Base-by-base conservation (phyloP, 345 rosid genomes). In the Draba incana region DNA sequence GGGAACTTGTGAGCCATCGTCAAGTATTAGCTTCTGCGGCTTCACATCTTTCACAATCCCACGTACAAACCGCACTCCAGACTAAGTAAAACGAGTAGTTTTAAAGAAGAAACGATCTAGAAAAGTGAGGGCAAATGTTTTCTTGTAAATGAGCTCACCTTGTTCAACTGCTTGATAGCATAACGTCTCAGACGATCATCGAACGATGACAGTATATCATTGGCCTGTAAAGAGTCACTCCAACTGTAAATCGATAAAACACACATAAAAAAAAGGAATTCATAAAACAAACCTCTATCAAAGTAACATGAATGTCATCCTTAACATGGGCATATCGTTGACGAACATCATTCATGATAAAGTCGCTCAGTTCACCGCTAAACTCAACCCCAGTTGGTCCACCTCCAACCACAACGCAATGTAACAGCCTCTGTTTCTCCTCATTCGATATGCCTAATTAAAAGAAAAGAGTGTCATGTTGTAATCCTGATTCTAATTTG, bases 331-430 rank as follows among this genome's bases (percentile, higher is more conserved):
- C 77, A 57, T 94, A 89, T 85, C 92, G 76, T 75, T 94, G 84
- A 45, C 70, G 92, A 81, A 89, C 99, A 81, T 94, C 99, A 66
- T 55, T 87, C 81, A 53, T 82, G 49, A 94, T 91, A 68, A 94
- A 94, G 71, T 94, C 99, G 78, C 99, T 89, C 35, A 91, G 84
- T 69, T 94, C 97, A 47, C 99, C 99, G 25, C 98, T 94, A 76
- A 94, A 94, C 84, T 91, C 99, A 28, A 94, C 97, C 30, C 99
- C 97, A 0, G 99, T 94, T 2, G 99, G 97, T 60, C 97, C 97
- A 67, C 96, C 99, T 76, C 99, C 99, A 4, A 94, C 99, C 46
- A 94, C 97, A 66, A 94, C 95, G 69, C 96, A 91, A 63, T 88
- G 97, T 41, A 91, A 78, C 69, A 91, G 76, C 77, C 97, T 87